Evolutionary conservation across 139 green algal genomes (phyloP).

Genomic region (Bryopsis sp.): DNA sequence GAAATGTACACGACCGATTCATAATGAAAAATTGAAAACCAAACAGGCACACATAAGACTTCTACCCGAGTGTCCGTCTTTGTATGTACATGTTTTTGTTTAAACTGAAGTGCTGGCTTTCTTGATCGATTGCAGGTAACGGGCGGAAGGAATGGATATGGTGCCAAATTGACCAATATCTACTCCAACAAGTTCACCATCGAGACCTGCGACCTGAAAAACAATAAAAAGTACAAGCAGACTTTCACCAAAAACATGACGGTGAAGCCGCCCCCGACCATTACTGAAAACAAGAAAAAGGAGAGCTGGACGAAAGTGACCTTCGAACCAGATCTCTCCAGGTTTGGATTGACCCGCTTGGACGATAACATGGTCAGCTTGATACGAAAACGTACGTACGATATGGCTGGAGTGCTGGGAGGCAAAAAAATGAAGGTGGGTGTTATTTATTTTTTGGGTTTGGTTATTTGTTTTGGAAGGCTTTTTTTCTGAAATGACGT

Average conservation of each 20-base stretch:
- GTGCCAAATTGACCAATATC: conserved; percentile 99
- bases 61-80: too few relatives aligned
- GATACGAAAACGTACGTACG: conserved; percentile 93
- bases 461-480: too few relatives aligned
- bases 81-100: too few relatives aligned
- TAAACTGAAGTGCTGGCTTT: too few relatives aligned
- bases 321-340: conserved; percentile 91
- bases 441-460: background rate
- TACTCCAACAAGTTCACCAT: conserved; percentile 96
- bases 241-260: conserved; percentile 55
- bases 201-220: conserved; percentile 88
- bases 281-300: conserved; percentile 74
- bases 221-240: conserved; percentile 81
- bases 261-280: conserved; percentile 40
- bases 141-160: conserved; percentile 96
- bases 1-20: too few relatives aligned
- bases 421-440: conserved; percentile 81
- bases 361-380: conserved; percentile 77
- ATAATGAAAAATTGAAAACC: too few relatives aligned
- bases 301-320: conserved; percentile 97
- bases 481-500: too few relatives aligned
- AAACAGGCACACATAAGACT: too few relatives aligned
- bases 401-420: conserved; percentile 90
- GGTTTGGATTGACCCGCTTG: conserved; percentile 87
- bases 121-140: conserved; percentile 59